These are phyloP conservation scores for Apophysomyces sp. DNA, from an alignment of 371 early-diverging fungal species.

Conservation along the genomic window DNA sequence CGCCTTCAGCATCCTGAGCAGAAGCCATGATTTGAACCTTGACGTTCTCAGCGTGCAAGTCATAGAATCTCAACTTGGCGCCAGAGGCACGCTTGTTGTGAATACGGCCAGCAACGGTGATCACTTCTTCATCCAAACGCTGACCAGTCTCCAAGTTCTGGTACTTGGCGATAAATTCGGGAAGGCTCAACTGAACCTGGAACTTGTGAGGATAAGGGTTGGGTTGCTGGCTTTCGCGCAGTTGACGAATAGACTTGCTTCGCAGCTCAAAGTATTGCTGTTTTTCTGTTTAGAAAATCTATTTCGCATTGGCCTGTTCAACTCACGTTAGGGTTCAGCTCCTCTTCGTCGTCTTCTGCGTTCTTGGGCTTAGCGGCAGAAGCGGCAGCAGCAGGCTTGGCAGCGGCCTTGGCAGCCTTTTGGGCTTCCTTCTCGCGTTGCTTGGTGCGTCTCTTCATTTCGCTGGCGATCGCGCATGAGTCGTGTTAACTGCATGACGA, in stretches of 20 bases:
- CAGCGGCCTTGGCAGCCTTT: slow-evolving; percentile 70
- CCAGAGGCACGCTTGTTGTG: slow-evolving; percentile 89
- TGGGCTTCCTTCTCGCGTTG: slow-evolving; percentile 83
- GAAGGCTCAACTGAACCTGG: slow-evolving; percentile 82
- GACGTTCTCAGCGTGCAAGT: slow-evolving; percentile 90
- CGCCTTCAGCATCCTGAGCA: slow-evolving; percentile 76
- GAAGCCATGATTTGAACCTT: slow-evolving; percentile 96
- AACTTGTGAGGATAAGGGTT: slow-evolving; percentile 98
- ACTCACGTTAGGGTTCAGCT: slow-evolving; percentile 81
- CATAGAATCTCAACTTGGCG: slow-evolving; percentile 93
- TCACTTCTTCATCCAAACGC: slow-evolving; percentile 65
- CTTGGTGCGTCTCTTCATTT: slow-evolving; percentile 93
- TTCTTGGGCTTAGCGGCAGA: slow-evolving; percentile 58
- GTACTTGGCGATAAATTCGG: slow-evolving; percentile 88
- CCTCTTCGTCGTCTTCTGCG: slow-evolving; percentile 77
- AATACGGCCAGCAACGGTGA: slow-evolving; percentile 86
- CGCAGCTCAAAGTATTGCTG: slow-evolving; percentile 98
- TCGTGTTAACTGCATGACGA: not conserved
- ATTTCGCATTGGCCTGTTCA: not conserved
- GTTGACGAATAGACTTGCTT: slow-evolving; percentile 77
- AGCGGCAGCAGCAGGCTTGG: slow-evolving; percentile 60
- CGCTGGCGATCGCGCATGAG: slow-evolving; percentile 52
- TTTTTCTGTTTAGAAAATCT: not conserved
- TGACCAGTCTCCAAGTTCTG: slow-evolving; percentile 70
- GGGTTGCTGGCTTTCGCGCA: slow-evolving; percentile 76